Evolutionary conservation across 176 grass and related monocot species (phyloP).

Genomic region (Hordeum marinum): DNA sequence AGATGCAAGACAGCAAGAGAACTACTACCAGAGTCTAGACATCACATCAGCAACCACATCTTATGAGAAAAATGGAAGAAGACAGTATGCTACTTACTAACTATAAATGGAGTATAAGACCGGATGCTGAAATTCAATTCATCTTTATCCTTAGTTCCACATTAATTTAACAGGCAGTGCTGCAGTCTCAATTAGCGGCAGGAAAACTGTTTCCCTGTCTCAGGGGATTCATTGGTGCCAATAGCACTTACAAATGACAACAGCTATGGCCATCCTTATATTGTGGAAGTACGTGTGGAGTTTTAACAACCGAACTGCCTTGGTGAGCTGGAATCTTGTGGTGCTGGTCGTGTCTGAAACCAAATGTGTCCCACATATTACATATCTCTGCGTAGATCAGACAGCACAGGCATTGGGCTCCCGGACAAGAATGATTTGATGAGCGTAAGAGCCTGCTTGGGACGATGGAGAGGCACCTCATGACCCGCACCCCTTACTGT

Average conservation of each 20-base stretch:
- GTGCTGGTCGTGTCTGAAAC: neutral
- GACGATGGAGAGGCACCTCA: constrained; percentile 88
- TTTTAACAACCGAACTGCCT: neutral
- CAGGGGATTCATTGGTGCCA: neutral
- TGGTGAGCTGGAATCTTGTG: neutral
- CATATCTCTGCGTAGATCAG: constrained; percentile 44
- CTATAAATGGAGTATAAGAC: neutral
- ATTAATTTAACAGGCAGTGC: neutral
- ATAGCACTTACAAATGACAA: constrained; percentile 18
- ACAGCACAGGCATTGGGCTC: constrained; percentile 59
- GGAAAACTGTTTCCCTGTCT: constrained; percentile 16
- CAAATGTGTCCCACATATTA: constrained; percentile 7
- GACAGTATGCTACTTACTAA: neutral
- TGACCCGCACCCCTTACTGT: constrained; percentile 87
- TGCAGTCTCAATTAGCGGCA: neutral
- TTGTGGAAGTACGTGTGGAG: neutral
- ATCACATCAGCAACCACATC: constrained; percentile 3
- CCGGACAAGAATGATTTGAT: constrained; percentile 82
- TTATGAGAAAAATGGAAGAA: neutral
- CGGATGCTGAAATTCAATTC: neutral
- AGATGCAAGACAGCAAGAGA: neutral
- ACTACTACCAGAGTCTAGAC: neutral
- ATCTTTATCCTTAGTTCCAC: neutral
- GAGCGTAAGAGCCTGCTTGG: constrained; percentile 79
- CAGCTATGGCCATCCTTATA: constrained; percentile 3